Percentiles rank a stretch among this genome's conserved stretches.
phyloP scores from a whole-genome alignment of 768 basidiomycete genomes.

The Pisolithus sp. region DNA sequence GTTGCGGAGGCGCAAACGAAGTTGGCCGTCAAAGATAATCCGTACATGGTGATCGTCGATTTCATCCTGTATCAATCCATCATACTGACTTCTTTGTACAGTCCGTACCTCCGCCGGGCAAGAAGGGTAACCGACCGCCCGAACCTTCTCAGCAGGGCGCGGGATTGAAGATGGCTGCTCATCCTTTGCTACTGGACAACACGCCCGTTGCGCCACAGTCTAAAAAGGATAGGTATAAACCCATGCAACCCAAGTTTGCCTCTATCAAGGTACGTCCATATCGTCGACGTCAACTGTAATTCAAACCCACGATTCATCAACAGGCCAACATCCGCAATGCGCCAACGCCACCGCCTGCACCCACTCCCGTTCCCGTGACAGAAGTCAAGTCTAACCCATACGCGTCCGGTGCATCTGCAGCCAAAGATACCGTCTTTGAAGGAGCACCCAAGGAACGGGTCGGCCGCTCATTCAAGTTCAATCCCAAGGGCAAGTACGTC shows the following conservation, averaged over 20 bases:
- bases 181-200: constrained; percentile 74
- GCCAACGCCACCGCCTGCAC: constrained; percentile 51
- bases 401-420: constrained; percentile 39
- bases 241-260: constrained; percentile 99
- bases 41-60: constrained; percentile 64
- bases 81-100: constrained; percentile 16
- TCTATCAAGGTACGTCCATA: constrained; percentile 67
- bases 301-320: neutral
- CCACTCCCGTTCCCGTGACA: constrained; percentile 31
- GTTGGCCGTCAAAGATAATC: constrained; percentile 71
- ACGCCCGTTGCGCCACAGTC: constrained; percentile 50
- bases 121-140: constrained; percentile 43
- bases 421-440: constrained; percentile 62
- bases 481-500: constrained; percentile 88
- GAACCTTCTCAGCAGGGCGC: constrained; percentile 73
- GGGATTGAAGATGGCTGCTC: constrained; percentile 86
- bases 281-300: neutral
- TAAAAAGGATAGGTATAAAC: constrained; percentile 91
- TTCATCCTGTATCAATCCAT: neutral
- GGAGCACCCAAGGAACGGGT: constrained; percentile 66
- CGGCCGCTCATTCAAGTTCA: constrained; percentile 75
- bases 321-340: constrained; percentile 75
- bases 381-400: constrained; percentile 71
- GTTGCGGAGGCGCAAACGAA: constrained; percentile 80
- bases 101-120: constrained; percentile 49